Evolutionary conservation across 2,329 filamentous ascomycete species (phyloP), one percentile per base, ranked within the genome.

Genomic region (Sphaerulina vaccinii): DNA sequence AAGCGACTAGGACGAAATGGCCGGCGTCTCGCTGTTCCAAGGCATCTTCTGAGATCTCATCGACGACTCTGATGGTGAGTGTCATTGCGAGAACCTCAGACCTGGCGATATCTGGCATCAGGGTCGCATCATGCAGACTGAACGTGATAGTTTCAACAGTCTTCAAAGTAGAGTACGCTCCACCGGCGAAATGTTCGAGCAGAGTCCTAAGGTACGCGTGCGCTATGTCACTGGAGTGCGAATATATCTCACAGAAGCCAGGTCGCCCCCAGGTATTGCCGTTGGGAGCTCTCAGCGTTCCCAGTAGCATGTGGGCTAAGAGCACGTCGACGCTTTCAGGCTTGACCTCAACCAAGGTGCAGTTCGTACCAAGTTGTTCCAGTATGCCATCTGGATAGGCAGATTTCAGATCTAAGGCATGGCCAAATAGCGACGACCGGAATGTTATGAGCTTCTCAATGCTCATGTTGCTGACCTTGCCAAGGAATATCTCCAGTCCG

Each of bases 261-360:
- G 52, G 52, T 5, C 33, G 49, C 24, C 52, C 52, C 49, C 52
- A 55, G 16, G 43, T 43, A 16, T 43, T 55, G 19, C 52, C 52
- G 5, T 10, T 11, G 6, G 53, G 44, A 13, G 37, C 40, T 10
- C 47, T 45, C 7, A 56, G 36, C 10, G 53, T 49, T 10, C 53
- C 53, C n/a, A 56, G 49, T 7, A 56, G 44, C 23, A 56, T 36
- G n/a, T 52, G 47, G 3, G 42, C 36, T 8, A 54, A 37, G 0
- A 54, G 24, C 2, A 24, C 44, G 37, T 51, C 48, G 19, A 51
- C 5, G 37, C 51, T 19, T 8, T 19, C 18, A 2, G 43, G 37
- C n/a, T 10, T 19, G 5, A 47, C 13, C n/a, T 8, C 3, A n/a
- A 37, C 18, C 13, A 11, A 38, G 10, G 9, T 21, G 22, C 6